phyloP scores from a whole-genome alignment of 805 yeast species.

The Zygotorulaspora sp. region DNA sequence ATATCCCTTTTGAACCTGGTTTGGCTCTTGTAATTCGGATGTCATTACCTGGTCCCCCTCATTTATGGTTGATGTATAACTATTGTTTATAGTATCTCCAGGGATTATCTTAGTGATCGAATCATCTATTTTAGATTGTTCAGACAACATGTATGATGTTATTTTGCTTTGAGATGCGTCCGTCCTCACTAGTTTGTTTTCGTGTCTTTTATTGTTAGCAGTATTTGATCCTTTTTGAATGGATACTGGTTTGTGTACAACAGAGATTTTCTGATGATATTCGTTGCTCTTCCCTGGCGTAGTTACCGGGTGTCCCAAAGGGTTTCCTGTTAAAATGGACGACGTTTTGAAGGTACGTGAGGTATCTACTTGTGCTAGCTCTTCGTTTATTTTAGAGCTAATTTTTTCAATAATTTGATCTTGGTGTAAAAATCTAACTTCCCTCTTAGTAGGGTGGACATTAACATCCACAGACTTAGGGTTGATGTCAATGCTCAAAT shows the following conservation, averaged over 20 bases:
- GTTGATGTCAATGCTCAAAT: slow-evolving; percentile 60
- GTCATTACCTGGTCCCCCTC: neutral
- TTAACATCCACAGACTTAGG: slow-evolving; percentile 83
- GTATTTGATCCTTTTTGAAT: slow-evolving; percentile 8
- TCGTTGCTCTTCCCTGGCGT: slow-evolving; percentile 1
- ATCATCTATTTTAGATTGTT: neutral
- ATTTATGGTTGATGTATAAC: neutral
- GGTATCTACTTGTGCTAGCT: slow-evolving; percentile 54
- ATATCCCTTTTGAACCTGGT: slow-evolving; percentile 11
- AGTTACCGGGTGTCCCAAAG: slow-evolving; percentile 10
- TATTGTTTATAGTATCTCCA: neutral
- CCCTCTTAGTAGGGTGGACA: slow-evolving; percentile 92
- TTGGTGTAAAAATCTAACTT: slow-evolving; percentile 79
- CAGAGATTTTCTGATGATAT: slow-evolving; percentile 1
- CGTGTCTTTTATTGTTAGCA: slow-evolving; percentile 27
- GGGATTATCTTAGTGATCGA: slow-evolving; percentile 6
- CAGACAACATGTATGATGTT: slow-evolving; percentile 22
- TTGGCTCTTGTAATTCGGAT: neutral
- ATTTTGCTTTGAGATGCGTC: slow-evolving; percentile 34
- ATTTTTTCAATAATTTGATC: slow-evolving; percentile 74
- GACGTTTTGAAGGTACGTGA: slow-evolving; percentile 68
- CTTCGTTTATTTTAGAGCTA: slow-evolving; percentile 44
- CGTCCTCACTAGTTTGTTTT: slow-evolving; percentile 34
- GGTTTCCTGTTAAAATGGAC: slow-evolving; percentile 40
- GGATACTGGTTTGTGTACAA: slow-evolving; percentile 5